Percentiles rank a stretch among this genome's conserved stretches.
Evolutionary conservation across 345 rosid species (phyloP).

Genomic region (Corchorus olitorius): DNA sequence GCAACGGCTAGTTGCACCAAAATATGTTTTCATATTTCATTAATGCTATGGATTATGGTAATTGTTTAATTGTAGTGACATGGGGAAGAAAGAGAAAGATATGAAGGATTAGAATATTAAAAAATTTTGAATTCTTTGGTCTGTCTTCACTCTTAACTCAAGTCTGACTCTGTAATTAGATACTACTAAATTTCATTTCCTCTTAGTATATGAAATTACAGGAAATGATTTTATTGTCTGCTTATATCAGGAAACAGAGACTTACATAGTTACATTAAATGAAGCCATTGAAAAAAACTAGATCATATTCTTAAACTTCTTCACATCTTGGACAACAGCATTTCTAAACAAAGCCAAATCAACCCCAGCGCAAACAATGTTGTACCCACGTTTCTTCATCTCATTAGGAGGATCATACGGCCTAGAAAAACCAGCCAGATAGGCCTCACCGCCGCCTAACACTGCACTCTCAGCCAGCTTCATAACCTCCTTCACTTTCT

Average conservation of each 20-base stretch:
- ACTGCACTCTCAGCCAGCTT: neutral
- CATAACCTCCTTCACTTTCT: neutral
- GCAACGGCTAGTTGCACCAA: no score
- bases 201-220: neutral
- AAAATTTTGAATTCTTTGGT: no score
- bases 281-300: no score
- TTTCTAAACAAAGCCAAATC: neutral
- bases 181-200: neutral
- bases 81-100: no score
- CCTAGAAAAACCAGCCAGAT: neutral
- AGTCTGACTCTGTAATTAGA: no score
- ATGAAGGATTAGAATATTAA: no score
- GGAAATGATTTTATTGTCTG: conserved; percentile 8
- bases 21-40: no score
- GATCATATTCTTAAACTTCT: neutral
- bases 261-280: no score
- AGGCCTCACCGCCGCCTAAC: neutral
- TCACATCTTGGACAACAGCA: neutral
- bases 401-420: neutral
- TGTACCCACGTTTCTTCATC: neutral
- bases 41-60: no score
- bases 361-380: neutral
- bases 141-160: no score
- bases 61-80: no score
- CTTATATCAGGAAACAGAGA: neutral